A percentile compares a stretch with the other conserved stretches of the same genome.
These are phyloP conservation scores for Ilyonectria mors-panacis DNA, from an alignment of 2,329 filamentous ascomycete genomes.

Conservation along the genomic window DNA sequence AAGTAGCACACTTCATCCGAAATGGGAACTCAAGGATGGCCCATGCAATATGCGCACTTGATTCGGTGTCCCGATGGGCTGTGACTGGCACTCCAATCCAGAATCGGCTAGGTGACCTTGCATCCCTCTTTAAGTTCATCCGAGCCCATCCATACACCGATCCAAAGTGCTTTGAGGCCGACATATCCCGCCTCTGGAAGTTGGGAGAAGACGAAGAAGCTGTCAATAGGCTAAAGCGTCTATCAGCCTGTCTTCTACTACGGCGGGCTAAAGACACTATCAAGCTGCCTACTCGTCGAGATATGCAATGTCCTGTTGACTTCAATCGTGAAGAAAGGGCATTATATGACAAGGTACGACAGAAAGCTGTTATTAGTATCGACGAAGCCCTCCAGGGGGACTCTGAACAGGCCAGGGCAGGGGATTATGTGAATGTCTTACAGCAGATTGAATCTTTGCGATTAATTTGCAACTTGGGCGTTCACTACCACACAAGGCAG, in stretches of 20 bases:
- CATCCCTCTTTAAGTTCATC: conserved; percentile 60
- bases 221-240: conserved; percentile 55
- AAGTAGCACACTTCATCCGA: conserved; percentile 34
- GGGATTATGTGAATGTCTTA: conserved; percentile 58
- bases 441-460: conserved; percentile 62
- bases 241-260: conserved; percentile 57
- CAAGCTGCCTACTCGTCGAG: conserved; percentile 54
- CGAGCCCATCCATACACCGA: conserved; percentile 56
- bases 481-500: conserved; percentile 55
- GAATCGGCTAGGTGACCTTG: conserved; percentile 60
- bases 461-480: conserved; percentile 62
- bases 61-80: conserved; percentile 58
- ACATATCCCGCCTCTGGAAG: conserved; percentile 55
- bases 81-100: conserved; percentile 66
- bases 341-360: conserved; percentile 52
- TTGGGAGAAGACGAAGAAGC: conserved; percentile 54
- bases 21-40: conserved; percentile 36
- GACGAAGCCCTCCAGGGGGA: conserved; percentile 52
- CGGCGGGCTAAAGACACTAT: conserved; percentile 57
- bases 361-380: conserved; percentile 49
- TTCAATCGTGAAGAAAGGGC: conserved; percentile 54
- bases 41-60: conserved; percentile 55
- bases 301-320: conserved; percentile 53
- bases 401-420: conserved; percentile 15
- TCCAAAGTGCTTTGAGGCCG: conserved; percentile 28